These are phyloP conservation scores for Penicillium polonicum DNA, from an alignment of 2,329 filamentous ascomycete genomes.

Conservation along the genomic window DNA sequence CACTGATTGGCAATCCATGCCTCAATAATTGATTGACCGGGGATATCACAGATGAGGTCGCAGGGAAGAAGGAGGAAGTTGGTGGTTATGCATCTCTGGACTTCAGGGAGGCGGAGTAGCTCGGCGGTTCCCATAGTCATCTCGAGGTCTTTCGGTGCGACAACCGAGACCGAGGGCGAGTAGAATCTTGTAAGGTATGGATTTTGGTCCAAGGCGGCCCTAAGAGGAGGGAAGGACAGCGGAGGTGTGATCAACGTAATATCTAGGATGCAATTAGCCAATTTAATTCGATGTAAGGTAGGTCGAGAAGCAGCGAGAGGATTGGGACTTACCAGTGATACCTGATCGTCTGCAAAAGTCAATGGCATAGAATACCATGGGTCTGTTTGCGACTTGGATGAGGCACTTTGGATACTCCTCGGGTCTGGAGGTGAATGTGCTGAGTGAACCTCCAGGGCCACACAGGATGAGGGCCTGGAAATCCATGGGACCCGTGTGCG, in stretches of 20 bases:
- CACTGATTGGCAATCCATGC: constrained; percentile 1
- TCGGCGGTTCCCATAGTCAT: constrained; percentile 86
- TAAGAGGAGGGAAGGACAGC: neutral
- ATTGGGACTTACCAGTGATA: constrained; percentile 41
- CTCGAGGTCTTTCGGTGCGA: constrained; percentile 73
- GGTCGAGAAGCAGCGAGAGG: neutral
- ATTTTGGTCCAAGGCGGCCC: neutral
- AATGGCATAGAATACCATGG: constrained; percentile 51
- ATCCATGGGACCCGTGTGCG: constrained; percentile 35
- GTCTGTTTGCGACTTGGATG: constrained; percentile 49
- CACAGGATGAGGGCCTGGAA: constrained; percentile 51
- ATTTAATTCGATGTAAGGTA: neutral
- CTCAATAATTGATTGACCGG: neutral
- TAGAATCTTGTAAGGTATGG: constrained; percentile 1
- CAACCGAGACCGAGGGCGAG: constrained; percentile 55
- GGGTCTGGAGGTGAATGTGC: constrained; percentile 49
- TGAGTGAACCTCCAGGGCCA: constrained; percentile 49
- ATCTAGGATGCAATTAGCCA: neutral
- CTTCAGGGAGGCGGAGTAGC: constrained; percentile 76
- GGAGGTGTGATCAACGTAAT: constrained; percentile 5
- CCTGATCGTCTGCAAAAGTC: constrained; percentile 51
- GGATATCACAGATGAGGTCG: neutral
- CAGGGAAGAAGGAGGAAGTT: constrained; percentile 81
- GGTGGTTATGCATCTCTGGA: constrained; percentile 69
- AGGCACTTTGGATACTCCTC: constrained; percentile 49